phyloP scores from a whole-genome alignment of 2,329 filamentous ascomycete genomes.

The Ceratocystis diversiconidia region DNA sequence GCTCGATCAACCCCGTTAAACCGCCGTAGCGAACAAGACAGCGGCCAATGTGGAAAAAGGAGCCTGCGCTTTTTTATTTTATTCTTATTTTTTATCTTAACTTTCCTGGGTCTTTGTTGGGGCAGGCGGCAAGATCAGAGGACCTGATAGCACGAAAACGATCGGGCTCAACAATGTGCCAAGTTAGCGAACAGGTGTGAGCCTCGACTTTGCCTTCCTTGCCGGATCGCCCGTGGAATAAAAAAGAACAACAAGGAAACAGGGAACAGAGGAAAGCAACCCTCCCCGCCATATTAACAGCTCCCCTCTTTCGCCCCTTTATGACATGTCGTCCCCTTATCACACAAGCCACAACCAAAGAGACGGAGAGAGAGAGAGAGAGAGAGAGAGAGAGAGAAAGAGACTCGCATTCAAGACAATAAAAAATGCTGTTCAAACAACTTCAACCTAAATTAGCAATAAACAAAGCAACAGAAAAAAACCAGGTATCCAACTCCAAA shows the following conservation, averaged over 20 bases:
- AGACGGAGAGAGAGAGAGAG: not conserved
- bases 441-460: not conserved
- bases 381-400: not conserved
- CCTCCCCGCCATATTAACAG: not conserved
- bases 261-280: not conserved
- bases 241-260: not conserved
- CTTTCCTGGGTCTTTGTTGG: too few species aligned
- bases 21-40: not conserved
- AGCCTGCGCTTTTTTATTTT: too few species aligned
- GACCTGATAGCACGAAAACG: too few species aligned
- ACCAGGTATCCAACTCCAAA: slow-evolving; percentile 5
- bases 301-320: not conserved
- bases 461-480: not conserved
- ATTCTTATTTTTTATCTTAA: too few species aligned
- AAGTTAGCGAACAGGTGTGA: too few species aligned
- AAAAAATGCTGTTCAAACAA: not conserved
- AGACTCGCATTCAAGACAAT: not conserved
- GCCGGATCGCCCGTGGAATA: not conserved
- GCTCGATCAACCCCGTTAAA: not conserved
- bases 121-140: too few species aligned
- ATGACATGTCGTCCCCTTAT: not conserved
- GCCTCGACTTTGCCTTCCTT: not conserved
- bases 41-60: too few species aligned
- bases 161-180: too few species aligned
- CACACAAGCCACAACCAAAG: not conserved